Evolutionary conservation across 306 rosid genomes (phyloP), one percentile per base, ranked within the genome.

Genomic region (Quercus ilex): DNA sequence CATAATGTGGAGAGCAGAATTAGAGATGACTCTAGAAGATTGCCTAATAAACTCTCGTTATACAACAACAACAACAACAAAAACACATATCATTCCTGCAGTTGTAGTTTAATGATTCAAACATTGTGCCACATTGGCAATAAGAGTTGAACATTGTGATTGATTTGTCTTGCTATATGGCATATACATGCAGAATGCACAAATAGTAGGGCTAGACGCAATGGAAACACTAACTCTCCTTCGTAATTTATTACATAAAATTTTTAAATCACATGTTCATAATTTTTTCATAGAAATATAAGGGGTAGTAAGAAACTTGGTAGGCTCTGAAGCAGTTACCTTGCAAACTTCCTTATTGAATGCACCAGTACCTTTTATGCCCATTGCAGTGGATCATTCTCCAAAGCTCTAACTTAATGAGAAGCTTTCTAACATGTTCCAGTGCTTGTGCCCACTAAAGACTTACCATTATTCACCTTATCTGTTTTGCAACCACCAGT

Each of bases 271-370:
- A 14, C 55, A 58, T 19, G n/a, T 69, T 23, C 49, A 60, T 20
- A 73, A 64, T 67, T 8, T 49, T 43, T 35, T 28, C 11, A 14
- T 69, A 19, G 18, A 59, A 70, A 20, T 38, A 43, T 52, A 26
- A 79, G 70, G 70, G 77, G 38, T 19, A 69, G 84, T 43, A 71
- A 80, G 81, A 78, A 94, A 97, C 97, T 94, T 94, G 51, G 98
- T 94, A 52, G 97, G 98, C 76, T 97, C 98, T 67, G 98, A 94
- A 17, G 98, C 97, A 74, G 92, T 94, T 82, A 97, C 97, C 87
- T 94, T 94, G 82, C 89, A 94, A 79, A 94, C 97, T 77, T 90
- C 95, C 91, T 94, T 81, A 94, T 92, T 23, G 98, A 92, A 83
- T 83, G 98, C 74, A 88, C 86, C 88, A 92, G 76, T 60, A 72